phyloP scores from a whole-genome alignment of 2,329 filamentous ascomycete genomes.

The Thelonectria olida region DNA sequence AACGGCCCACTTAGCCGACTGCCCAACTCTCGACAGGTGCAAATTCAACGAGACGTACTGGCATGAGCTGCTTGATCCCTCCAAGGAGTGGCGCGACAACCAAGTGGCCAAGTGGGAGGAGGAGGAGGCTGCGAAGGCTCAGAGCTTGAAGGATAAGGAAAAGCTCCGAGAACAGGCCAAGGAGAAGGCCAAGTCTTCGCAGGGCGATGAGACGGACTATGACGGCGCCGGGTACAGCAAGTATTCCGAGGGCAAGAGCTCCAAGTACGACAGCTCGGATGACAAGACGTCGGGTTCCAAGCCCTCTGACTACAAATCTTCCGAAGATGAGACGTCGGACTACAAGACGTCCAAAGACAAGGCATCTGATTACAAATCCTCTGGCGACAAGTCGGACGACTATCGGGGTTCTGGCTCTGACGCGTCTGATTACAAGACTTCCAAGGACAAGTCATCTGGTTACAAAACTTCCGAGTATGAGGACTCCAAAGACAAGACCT shows the following conservation, averaged over 20 bases:
- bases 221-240: neutral
- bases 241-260: neutral
- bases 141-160: conserved; percentile 18
- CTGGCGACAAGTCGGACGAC: neutral
- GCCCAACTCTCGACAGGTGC: conserved; percentile 57
- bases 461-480: neutral
- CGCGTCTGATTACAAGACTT: neutral
- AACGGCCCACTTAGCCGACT: conserved; percentile 54
- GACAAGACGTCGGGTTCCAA: neutral
- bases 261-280: neutral
- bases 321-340: neutral
- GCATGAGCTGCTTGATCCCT: conserved; percentile 59
- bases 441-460: neutral
- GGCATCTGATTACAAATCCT: too few relatives aligned
- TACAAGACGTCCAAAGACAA: neutral
- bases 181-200: neutral
- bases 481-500: neutral
- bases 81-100: conserved; percentile 51
- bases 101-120: conserved; percentile 57
- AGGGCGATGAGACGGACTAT: neutral
- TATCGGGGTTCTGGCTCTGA: neutral
- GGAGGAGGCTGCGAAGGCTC: conserved; percentile 47
- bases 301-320: too few relatives aligned
- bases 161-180: neutral
- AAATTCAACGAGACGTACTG: conserved; percentile 61